These are phyloP conservation scores for Knoxia roxburghii DNA, from an alignment of 257 asterid species.

Conservation along the genomic window DNA sequence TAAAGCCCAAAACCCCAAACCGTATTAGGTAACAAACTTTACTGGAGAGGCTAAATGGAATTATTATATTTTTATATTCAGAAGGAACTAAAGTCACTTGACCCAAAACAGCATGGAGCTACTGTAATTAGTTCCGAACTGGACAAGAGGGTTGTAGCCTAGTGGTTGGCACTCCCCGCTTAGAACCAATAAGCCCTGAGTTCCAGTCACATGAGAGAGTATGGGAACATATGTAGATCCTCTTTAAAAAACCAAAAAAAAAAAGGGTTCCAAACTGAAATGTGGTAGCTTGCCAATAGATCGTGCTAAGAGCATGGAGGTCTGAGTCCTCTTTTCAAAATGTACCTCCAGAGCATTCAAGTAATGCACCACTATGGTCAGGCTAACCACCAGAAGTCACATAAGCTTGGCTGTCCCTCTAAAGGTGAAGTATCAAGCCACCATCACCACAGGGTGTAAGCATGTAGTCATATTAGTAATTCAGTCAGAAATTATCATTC, in stretches of 20 bases:
- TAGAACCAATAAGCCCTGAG: no score
- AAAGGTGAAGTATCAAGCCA: neutral
- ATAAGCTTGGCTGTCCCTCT: neutral
- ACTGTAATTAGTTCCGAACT: neutral
- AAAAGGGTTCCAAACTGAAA: neutral
- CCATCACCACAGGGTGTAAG: neutral
- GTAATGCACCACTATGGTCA: neutral
- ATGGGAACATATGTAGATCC: no score
- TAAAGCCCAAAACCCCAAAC: no score
- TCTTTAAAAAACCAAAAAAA: no score
- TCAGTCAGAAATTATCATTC: neutral
- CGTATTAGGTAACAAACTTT: neutral
- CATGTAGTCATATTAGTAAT: neutral
- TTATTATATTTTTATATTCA: neutral
- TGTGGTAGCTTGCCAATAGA: neutral
- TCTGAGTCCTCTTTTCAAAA: neutral
- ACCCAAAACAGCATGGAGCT: neutral
- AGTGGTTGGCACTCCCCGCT: no score
- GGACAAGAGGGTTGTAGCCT: no score
- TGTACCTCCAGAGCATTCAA: no score
- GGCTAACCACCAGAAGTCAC: neutral
- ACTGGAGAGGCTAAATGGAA: neutral
- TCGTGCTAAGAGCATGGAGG: neutral
- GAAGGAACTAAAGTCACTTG: neutral
- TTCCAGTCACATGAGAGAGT: no score